Conservation (phyloP, 2,329 filamentous ascomycete genomes). For the Fusarium coffeatum region DNA sequence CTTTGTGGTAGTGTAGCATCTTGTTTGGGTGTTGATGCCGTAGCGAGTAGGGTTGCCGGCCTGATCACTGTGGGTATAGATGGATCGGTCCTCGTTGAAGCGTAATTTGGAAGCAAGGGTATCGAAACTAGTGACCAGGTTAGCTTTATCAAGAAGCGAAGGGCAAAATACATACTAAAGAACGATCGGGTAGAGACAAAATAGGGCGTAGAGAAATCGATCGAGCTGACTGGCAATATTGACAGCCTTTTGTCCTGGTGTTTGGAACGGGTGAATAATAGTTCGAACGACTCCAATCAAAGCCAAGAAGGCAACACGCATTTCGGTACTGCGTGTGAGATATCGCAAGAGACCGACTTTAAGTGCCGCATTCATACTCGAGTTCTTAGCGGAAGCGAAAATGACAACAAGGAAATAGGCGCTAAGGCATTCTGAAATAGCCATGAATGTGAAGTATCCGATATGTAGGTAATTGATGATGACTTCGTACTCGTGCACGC, state of each 20-base stretch:
- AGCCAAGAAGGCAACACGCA: constrained; percentile 53
- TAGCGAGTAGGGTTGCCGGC: neutral
- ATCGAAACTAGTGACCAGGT: constrained; percentile 42
- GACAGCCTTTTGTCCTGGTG: constrained; percentile 51
- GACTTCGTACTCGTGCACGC: constrained; percentile 32
- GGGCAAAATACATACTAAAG: constrained; percentile 44
- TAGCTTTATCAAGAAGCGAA: neutral
- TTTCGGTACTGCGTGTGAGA: constrained; percentile 54
- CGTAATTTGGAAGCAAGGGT: constrained; percentile 50
- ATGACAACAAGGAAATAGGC: constrained; percentile 54
- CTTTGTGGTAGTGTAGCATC: constrained; percentile 18
- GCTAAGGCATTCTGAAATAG: constrained; percentile 54
- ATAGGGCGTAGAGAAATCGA: constrained; percentile 55
- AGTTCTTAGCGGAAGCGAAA: constrained; percentile 49
- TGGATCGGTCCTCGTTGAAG: constrained; percentile 32
- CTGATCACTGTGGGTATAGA: constrained; percentile 18
- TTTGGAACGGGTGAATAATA: constrained; percentile 56
- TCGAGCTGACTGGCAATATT: constrained; percentile 54
- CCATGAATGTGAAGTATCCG: constrained; percentile 56
- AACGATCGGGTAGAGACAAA: constrained; percentile 55
- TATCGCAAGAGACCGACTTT: constrained; percentile 52
- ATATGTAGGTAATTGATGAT: constrained; percentile 55
- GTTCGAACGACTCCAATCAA: constrained; percentile 54
- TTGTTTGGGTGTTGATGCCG: constrained; percentile 18
- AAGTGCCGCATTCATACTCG: constrained; percentile 41